phyloP scores from a whole-genome alignment of 495 filamentous ascomycete species.

The Tuber calosporum region DNA sequence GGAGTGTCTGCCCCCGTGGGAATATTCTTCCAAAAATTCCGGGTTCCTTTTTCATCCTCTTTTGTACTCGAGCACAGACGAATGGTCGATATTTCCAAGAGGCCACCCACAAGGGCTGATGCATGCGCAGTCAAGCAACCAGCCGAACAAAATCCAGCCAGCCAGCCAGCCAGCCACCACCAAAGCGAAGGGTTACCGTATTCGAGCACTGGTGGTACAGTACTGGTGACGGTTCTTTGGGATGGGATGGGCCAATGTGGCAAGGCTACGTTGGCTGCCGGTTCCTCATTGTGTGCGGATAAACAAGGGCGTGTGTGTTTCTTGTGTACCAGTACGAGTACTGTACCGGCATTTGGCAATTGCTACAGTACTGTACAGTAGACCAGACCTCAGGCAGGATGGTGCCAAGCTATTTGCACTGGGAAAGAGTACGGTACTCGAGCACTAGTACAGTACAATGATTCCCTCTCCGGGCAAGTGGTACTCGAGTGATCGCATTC shows the following conservation, averaged over 20 bases:
- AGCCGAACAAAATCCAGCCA: neutral
- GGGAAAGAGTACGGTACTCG: no score
- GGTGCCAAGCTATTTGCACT: neutral
- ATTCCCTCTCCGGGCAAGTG: neutral
- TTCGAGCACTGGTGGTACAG: no score
- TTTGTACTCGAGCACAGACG: neutral
- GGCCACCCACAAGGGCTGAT: neutral
- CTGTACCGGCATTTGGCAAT: neutral
- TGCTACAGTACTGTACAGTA: no score
- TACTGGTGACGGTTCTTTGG: neutral
- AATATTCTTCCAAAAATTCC: neutral
- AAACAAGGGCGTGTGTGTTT: neutral
- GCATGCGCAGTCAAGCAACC: neutral
- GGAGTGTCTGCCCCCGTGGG: neutral
- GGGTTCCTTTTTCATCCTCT: neutral
- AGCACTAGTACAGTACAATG: no score
- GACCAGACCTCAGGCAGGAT: neutral
- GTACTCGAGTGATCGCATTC: no score
- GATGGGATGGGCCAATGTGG: neutral
- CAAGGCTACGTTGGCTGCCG: neutral
- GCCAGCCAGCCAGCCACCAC: neutral
- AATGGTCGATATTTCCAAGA: neutral
- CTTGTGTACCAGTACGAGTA: no score
- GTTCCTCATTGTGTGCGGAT: neutral
- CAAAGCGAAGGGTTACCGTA: neutral